These are phyloP conservation scores for Dactylellina haptotyla DNA, from an alignment of 2,329 filamentous ascomycete species.

Conservation along the genomic window DNA sequence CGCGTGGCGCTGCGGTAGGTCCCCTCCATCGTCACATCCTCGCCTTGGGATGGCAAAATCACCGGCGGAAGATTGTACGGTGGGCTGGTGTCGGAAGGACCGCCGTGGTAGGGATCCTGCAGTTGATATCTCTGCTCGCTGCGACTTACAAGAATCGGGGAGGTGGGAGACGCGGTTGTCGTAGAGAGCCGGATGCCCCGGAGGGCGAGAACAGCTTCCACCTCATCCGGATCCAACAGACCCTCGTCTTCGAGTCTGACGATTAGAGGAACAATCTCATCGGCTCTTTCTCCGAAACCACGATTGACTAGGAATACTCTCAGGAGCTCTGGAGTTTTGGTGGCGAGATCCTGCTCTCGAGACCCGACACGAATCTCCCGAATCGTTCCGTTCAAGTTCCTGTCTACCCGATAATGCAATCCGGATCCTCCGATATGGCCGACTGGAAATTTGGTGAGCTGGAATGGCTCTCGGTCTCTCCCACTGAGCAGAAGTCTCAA, in stretches of 20 bases:
- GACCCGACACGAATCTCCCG: slow-evolving; percentile 50
- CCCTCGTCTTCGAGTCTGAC: slow-evolving; percentile 44
- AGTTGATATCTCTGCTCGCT: slow-evolving; percentile 50
- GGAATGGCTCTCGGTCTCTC: slow-evolving; percentile 46
- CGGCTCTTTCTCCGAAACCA: slow-evolving; percentile 35
- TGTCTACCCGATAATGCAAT: slow-evolving; percentile 45
- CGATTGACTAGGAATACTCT: slow-evolving; percentile 28
- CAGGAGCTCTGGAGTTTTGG: slow-evolving; percentile 36
- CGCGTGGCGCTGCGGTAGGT: slow-evolving; percentile 31
- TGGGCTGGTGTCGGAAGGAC: slow-evolving; percentile 36
- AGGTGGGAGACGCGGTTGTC: slow-evolving; percentile 45
- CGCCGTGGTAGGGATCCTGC: slow-evolving; percentile 46
- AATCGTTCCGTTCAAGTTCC: slow-evolving; percentile 48
- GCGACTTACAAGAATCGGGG: slow-evolving; percentile 50
- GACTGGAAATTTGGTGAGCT: slow-evolving; percentile 46
- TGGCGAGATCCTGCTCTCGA: slow-evolving; percentile 42
- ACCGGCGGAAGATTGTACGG: slow-evolving; percentile 50
- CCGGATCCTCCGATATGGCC: slow-evolving; percentile 44
- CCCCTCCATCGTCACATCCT: slow-evolving; percentile 47
- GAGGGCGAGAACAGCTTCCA: slow-evolving; percentile 49
- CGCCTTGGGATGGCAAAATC: slow-evolving; percentile 39
- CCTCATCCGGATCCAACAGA: slow-evolving; percentile 47
- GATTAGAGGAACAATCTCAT: slow-evolving; percentile 47
- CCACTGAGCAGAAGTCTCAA: slow-evolving; percentile 48
- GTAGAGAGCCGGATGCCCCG: slow-evolving; percentile 49